Base-by-base conservation (phyloP, 208 protist species). In the Trypanosoma scelopori region DNA sequence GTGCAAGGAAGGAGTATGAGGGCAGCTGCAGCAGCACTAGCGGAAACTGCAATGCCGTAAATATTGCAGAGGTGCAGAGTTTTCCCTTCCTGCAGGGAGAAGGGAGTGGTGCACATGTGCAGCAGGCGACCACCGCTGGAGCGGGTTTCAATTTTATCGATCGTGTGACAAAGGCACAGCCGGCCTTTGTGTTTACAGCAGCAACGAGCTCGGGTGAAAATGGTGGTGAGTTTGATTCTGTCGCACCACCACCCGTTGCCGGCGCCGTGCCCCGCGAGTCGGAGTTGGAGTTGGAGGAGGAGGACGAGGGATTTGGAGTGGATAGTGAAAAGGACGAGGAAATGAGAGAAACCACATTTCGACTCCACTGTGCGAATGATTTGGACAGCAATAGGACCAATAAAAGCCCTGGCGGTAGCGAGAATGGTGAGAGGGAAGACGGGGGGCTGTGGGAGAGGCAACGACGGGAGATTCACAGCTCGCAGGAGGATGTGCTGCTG, bases 61-160 rank as follows among this genome's bases (percentile, higher is more conserved):
- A 67, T 42, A 63, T 56, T 41, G 68, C 71, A 12, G 63, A 41
- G 22, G 45, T 43, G n/a, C 60, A 53, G 0, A 69, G 57, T 15
- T 74, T 74, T 28, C 23, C 61, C 1, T 78, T 74, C 37, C 49
- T 70, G 16, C 57, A 60, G 20, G 20, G 13, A 23, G 20, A n/a
- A 9, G 49, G 16, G 13, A 28, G n/a, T n/a, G 49, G 28, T 6
- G 11, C 27, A 37, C 18, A 4, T 23, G 43, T 47, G 43, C 3
- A 30, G 20, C 53, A n/a, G 30, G 7, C n/a, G 25, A 49, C 16
- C 9, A 3, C 11, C 16, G 5, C 4, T 27, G 12, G 16, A 27
- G 23, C 41, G 5, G 55, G 22, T 28, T 22, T 35, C 28, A 49
- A 7, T 43, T 47, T 49, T 49, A 12, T 16, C 27, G 55, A 60